Evolutionary conservation across 345 rosid genomes (phyloP).

Genomic region (Moricandia arvensis): DNA sequence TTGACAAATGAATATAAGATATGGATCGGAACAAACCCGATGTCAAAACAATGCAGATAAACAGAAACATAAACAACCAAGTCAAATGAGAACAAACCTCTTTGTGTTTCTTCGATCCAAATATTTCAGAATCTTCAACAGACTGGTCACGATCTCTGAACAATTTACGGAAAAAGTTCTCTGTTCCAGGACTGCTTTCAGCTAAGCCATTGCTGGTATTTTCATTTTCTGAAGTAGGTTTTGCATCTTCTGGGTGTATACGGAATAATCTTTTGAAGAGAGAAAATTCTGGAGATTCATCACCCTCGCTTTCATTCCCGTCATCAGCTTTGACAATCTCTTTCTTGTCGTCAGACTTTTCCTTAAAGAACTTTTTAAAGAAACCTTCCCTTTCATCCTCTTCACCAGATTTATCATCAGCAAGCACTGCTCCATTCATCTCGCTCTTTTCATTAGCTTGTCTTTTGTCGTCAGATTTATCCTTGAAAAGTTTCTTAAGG

Average conservation of each 20-base stretch:
- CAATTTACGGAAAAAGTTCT: conserved; percentile 92
- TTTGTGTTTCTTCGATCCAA: conserved; percentile 70
- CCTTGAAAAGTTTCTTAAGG: conserved; percentile 79
- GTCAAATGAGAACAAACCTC: conserved; percentile 52
- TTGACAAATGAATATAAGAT: conserved; percentile 3
- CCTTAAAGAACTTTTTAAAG: conserved; percentile 77
- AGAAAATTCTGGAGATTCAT: conserved; percentile 82
- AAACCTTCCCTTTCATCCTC: conserved; percentile 94
- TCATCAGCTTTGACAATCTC: conserved; percentile 45
- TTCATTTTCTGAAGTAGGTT: conserved; percentile 52
- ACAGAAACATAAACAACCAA: conserved; percentile 12
- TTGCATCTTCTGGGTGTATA: conserved; percentile 91
- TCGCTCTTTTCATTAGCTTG: conserved; percentile 55
- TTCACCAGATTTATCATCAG: conserved; percentile 72
- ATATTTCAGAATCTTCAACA: conserved; percentile 88
- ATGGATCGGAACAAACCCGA: conserved; percentile 2
- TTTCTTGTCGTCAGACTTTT: conserved; percentile 79
- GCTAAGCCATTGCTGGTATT: conserved; percentile 50
- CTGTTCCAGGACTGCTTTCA: conserved; percentile 96
- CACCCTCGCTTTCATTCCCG: conserved; percentile 58
- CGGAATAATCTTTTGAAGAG: conserved; percentile 79
- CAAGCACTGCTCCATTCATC: conserved; percentile 44
- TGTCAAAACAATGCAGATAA: conserved; percentile 23
- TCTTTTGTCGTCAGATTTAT: conserved; percentile 77
- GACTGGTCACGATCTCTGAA: conserved; percentile 95